Evolutionary conservation across 306 rosid genomes (phyloP).

Genomic region (Fragaria vesca): DNA sequence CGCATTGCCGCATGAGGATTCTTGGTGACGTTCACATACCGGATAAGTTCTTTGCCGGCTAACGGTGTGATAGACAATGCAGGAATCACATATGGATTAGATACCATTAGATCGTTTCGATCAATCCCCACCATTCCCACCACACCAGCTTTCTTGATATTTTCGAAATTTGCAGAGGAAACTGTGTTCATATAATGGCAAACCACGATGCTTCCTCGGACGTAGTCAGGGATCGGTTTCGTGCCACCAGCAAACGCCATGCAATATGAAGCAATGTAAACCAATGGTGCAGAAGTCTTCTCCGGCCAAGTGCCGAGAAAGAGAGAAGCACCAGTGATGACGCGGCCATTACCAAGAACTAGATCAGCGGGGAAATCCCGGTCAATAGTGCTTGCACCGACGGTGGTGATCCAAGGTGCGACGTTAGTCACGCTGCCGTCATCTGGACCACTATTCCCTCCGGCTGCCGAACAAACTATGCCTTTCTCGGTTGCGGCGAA

Average conservation of each 20-base stretch:
- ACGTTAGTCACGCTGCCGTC: background rate
- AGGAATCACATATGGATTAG: background rate
- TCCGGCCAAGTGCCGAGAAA: background rate
- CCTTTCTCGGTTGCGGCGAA: background rate
- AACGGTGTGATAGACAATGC: background rate
- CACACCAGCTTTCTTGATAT: background rate
- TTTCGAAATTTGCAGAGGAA: background rate
- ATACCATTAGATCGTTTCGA: background rate
- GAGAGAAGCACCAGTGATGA: background rate
- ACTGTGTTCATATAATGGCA: background rate
- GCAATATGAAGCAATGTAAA: background rate
- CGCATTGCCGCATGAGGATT: background rate
- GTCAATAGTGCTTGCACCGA: background rate
- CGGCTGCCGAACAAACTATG: background rate
- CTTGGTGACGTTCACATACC: background rate
- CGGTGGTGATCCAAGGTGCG: background rate
- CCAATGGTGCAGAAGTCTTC: background rate
- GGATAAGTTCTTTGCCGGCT: background rate
- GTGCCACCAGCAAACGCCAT: background rate
- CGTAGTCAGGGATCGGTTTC: background rate
- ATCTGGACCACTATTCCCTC: background rate
- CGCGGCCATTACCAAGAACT: background rate
- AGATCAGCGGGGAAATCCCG: background rate
- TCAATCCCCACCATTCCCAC: background rate
- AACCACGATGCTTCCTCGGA: background rate